Evolutionary conservation across 2,329 filamentous ascomycete species (phyloP).

Genomic region (Achaetomium macrosporum): DNA sequence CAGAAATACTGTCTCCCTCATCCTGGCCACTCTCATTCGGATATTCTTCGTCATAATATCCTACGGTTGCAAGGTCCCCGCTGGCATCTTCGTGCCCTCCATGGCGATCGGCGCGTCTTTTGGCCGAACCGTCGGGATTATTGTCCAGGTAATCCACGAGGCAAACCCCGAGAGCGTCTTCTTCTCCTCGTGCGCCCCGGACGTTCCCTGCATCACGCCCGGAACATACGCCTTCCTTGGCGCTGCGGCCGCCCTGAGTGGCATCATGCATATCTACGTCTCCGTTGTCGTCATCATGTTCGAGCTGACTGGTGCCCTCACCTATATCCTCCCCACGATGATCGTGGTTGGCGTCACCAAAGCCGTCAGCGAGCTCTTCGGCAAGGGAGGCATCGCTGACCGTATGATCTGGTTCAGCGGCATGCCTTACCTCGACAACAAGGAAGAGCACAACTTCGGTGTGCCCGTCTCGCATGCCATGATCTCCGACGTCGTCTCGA

Average conservation of each 20-base stretch:
- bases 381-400: conserved; percentile 95
- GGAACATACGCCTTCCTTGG: conserved; percentile 96
- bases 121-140: conserved; percentile 86
- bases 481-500: conserved; percentile 67
- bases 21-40: conserved; percentile 73
- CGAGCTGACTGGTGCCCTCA: conserved; percentile 92
- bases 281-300: conserved; percentile 99
- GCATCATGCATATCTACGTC: conserved; percentile 97
- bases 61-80: conserved; percentile 96
- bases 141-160: conserved; percentile 85
- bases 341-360: conserved; percentile 98
- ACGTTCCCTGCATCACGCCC: conserved; percentile 92
- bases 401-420: conserved; percentile 99
- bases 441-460: conserved; percentile 94
- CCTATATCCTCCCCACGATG: conserved; percentile 97
- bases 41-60: conserved; percentile 87
- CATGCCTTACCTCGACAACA: conserved; percentile 93
- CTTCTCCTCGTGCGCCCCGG: conserved; percentile 82
- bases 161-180: conserved; percentile 75
- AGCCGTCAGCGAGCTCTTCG: conserved; percentile 81
- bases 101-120: conserved; percentile 97
- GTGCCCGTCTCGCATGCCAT: conserved; percentile 89
- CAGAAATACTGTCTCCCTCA: conserved; percentile 71
- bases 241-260: conserved; percentile 82
- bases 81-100: conserved; percentile 94